Percentiles rank a stretch among this genome's conserved stretches.
phyloP scores from a whole-genome alignment of 2,329 filamentous ascomycete genomes.

The Graphilbum fragrans region DNA sequence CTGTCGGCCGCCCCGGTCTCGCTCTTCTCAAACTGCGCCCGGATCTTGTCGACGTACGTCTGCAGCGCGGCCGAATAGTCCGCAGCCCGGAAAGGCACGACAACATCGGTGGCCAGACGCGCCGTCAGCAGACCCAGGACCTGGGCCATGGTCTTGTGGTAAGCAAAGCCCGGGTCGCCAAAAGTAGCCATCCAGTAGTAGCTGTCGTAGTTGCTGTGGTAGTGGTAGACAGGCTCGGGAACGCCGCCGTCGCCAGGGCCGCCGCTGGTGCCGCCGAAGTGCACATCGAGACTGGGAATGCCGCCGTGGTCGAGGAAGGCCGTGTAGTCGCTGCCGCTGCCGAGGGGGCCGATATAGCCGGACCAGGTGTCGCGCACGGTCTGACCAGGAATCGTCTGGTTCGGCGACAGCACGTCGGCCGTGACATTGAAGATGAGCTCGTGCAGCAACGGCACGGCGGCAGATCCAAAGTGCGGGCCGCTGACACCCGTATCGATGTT shows the following conservation, averaged over 20 bases:
- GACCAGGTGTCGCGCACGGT: slow-evolving; percentile 59
- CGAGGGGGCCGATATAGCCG: slow-evolving; percentile 51
- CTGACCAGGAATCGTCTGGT: slow-evolving; percentile 59
- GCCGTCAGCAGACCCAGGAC: slow-evolving; percentile 50
- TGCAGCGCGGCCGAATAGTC: slow-evolving; percentile 50
- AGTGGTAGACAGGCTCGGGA: slow-evolving; percentile 54
- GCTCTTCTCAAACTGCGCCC: slow-evolving; percentile 29
- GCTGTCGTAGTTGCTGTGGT: slow-evolving; percentile 86
- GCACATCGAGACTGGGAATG: slow-evolving; percentile 52
- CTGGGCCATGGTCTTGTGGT: slow-evolving; percentile 56
- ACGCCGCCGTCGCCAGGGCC: neutral
- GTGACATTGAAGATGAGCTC: slow-evolving; percentile 58
- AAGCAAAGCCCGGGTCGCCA: slow-evolving; percentile 57
- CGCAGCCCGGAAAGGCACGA: slow-evolving; percentile 52
- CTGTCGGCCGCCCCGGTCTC: neutral
- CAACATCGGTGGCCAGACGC: slow-evolving; percentile 46
- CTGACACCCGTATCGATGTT: slow-evolving; percentile 70
- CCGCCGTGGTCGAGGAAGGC: slow-evolving; percentile 64
- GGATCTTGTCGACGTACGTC: slow-evolving; percentile 38
- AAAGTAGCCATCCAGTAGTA: slow-evolving; percentile 81
- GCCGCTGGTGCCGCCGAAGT: slow-evolving; percentile 32
- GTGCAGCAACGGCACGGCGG: slow-evolving; percentile 66
- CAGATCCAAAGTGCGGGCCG: slow-evolving; percentile 50
- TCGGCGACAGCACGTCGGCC: slow-evolving; percentile 52
- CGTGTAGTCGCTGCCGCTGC: slow-evolving; percentile 62